These are phyloP conservation scores for Boletus rufocinnamomeus DNA, from an alignment of 768 basidiomycete genomes.

Conservation along the genomic window DNA sequence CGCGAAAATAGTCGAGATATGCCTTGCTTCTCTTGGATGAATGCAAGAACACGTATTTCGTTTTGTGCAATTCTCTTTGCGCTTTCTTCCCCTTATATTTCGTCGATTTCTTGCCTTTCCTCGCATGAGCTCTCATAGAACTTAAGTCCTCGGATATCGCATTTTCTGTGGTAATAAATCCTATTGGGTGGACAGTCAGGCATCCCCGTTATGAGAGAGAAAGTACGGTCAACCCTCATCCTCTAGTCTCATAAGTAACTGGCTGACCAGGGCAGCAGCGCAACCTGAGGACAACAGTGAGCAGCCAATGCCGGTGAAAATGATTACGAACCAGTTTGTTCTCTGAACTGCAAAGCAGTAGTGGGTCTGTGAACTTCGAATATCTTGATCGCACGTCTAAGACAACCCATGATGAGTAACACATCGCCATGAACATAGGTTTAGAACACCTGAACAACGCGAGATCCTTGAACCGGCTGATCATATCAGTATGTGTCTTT, in stretches of 20 bases:
- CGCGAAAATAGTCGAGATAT: conserved; percentile 72
- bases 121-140: conserved; percentile 39
- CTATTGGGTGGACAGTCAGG: conserved; percentile 38
- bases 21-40: conserved; percentile 43
- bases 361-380: conserved; percentile 52
- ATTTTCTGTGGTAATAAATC: conserved; percentile 57
- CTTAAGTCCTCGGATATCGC: conserved; percentile 53
- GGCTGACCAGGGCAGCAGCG: conserved; percentile 53
- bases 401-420: background rate
- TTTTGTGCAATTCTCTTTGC: conserved; percentile 55
- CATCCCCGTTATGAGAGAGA: background rate
- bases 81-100: conserved; percentile 44
- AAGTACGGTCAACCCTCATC: conserved; percentile 54
- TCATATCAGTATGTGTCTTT: conserved; percentile 54
- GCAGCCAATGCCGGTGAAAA: background rate
- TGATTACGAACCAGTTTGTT: conserved; percentile 52
- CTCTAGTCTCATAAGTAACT: conserved; percentile 69
- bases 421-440: background rate
- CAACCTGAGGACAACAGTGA: conserved; percentile 44
- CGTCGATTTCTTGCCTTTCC: conserved; percentile 43
- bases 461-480: conserved; percentile 66
- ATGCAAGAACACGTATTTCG: conserved; percentile 58
- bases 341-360: conserved; percentile 55
- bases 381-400: conserved; percentile 69
- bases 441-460: conserved; percentile 63